phyloP scores from a whole-genome alignment of 768 basidiomycete genomes.

The Trametes villosa region DNA sequence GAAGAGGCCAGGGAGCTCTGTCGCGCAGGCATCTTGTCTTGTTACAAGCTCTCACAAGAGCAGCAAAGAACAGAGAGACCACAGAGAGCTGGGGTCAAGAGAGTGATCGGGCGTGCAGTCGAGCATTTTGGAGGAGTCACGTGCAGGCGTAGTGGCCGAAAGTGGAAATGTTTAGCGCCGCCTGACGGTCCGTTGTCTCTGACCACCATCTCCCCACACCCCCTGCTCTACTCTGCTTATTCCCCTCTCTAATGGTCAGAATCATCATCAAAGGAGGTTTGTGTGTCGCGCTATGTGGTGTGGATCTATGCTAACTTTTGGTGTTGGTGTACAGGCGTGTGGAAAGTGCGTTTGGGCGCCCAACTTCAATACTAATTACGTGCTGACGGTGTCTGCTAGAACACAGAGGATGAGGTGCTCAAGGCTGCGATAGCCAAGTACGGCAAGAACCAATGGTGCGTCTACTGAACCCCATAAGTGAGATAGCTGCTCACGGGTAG shows the following conservation, averaged over 20 bases:
- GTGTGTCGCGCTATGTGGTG: slow-evolving; percentile 29
- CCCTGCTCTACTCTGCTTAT: background rate
- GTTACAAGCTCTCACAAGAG: too few relatives aligned
- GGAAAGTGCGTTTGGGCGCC: slow-evolving; percentile 61
- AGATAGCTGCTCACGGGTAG: background rate
- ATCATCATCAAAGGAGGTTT: slow-evolving; percentile 90
- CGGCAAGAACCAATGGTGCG: slow-evolving; percentile 92
- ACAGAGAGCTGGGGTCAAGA: too few relatives aligned
- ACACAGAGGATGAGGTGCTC: slow-evolving; percentile 97
- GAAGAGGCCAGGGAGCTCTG: slow-evolving; percentile 26
- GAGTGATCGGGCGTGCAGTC: background rate
- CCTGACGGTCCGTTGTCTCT: slow-evolving; percentile 18
- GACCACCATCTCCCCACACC: slow-evolving; percentile 12
- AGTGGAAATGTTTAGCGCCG: slow-evolving; percentile 8
- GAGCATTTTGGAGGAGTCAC: slow-evolving; percentile 7
- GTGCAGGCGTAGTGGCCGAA: slow-evolving; percentile 9
- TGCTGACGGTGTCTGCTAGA: slow-evolving; percentile 47
- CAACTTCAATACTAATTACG: slow-evolving; percentile 9
- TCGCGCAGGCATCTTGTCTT: background rate
- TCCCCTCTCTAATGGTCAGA: slow-evolving; percentile 62
- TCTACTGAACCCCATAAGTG: background rate
- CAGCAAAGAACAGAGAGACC: background rate
- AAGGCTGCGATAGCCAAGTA: slow-evolving; percentile 99
- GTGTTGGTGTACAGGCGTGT: slow-evolving; percentile 58
- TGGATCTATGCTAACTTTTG: background rate